Evolutionary conservation across 2,329 filamentous ascomycete genomes (phyloP), one percentile per base, ranked within the genome.

Genomic region (Chalara sp.): DNA sequence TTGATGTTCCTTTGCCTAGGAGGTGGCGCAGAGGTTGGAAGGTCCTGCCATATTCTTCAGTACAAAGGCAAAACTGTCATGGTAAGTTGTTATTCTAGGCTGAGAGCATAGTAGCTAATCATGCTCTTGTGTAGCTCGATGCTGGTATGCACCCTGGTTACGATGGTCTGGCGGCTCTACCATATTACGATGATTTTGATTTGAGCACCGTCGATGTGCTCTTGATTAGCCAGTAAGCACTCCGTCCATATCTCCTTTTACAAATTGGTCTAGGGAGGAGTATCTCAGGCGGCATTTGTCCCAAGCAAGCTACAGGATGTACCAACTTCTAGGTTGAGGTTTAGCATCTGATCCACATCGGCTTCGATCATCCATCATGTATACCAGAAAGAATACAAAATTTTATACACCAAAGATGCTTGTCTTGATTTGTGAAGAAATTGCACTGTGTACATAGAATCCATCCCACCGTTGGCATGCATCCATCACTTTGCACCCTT

Each of bases 61-160:
- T 99, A 99, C 79, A 99, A 97, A 72, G 93, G 93, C 55, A 99
- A 99, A 71, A 97, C 92, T 5, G 89, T 99, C 60, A 99, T 99
- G 93, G 90, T 95, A 74, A 60, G 81, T 52, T 46, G 47, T n/a
- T 45, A 40, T 49, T 47, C 21, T 28, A 29, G 39, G n/a, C 29
- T 44, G 10, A 40, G 12, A 43, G 2, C 44, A 35, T 5, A n/a
- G 41, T 28, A 30, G 29, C 44, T 41, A 37, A 21, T 31, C 31
- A 31, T 43, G 44, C 49, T 52, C 40, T 21, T 43, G 39, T 40
- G 51, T 66, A 95, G 89, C 88, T 99, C 61, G 93, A 99, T 73
- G 93, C 93, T 47, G 93, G 93, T 47, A 92, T 96, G 73, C 93
- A 99, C 68, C 91, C 93, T 47, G 93, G 89, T 6, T 96, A 96